A percentile compares a stretch with the other conserved stretches of the same genome.
Evolutionary conservation across 2,329 filamentous ascomycete species (phyloP).

Genomic region (Paecilomyces fulvus): DNA sequence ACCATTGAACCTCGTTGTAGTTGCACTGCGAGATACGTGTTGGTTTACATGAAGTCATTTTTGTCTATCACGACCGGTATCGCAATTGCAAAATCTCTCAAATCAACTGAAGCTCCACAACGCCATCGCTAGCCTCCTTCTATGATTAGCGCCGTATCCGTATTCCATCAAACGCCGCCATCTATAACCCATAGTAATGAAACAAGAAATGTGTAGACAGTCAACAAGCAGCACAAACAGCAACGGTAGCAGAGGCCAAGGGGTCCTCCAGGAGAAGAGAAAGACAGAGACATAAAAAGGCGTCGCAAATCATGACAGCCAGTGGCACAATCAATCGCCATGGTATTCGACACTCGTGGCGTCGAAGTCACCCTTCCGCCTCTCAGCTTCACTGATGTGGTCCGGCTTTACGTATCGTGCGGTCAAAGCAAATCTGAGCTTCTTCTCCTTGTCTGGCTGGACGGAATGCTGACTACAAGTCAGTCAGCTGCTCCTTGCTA

Average conservation of each 20-base stretch:
- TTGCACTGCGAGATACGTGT: too few species aligned
- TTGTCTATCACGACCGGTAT: too few species aligned
- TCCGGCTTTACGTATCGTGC: conserved; percentile 25
- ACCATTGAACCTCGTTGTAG: too few species aligned
- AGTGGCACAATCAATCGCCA: conserved; percentile 16
- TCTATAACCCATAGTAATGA: not conserved
- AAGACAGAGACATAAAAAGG: not conserved
- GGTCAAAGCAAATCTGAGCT: conserved; percentile 28
- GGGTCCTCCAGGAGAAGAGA: not conserved
- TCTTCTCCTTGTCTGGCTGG: conserved; percentile 14
- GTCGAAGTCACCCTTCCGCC: conserved; percentile 19
- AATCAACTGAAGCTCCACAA: too few species aligned
- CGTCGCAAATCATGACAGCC: not conserved
- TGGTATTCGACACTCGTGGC: conserved; percentile 19
- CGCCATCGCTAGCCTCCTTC: too few species aligned
- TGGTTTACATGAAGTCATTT: too few species aligned
- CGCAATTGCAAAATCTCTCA: too few species aligned
- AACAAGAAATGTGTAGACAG: not conserved
- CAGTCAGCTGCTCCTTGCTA: not conserved
- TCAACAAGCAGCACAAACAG: not conserved
- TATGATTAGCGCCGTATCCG: too few species aligned
- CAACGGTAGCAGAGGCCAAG: not conserved
- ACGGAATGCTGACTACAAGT: conserved; percentile 20
- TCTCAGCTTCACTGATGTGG: conserved; percentile 11
- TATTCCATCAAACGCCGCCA: too few species aligned